These are phyloP conservation scores for Pseudopyricularia cyperi DNA, from an alignment of 2,329 filamentous ascomycete species.

Conservation along the genomic window DNA sequence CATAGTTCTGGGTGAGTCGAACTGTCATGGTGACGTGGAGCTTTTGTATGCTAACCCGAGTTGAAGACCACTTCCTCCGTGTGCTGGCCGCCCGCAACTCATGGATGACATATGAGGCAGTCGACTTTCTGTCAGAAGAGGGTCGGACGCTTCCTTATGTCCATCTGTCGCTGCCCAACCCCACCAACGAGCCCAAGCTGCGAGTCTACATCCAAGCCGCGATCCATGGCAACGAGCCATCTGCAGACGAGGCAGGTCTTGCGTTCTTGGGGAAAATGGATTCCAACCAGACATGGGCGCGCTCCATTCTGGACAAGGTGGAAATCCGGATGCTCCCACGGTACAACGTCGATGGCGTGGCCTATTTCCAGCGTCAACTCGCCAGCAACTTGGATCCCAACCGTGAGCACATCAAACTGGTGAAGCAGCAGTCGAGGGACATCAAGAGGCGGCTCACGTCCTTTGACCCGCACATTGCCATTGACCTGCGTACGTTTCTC, in stretches of 20 bases:
- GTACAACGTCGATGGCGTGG: constrained; percentile 1
- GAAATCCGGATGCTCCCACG: background rate
- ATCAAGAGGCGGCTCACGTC: background rate
- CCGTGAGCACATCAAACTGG: constrained; percentile 1
- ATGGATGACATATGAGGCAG: background rate
- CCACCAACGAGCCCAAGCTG: background rate
- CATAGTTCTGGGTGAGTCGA: background rate
- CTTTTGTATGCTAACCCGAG: background rate
- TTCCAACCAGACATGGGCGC: background rate
- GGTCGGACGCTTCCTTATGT: background rate
- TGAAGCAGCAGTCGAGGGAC: background rate
- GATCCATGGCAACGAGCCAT: constrained; percentile 1
- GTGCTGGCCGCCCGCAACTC: background rate
- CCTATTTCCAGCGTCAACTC: background rate
- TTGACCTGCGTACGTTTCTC: background rate
- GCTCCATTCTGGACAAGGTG: background rate
- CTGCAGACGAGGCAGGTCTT: background rate
- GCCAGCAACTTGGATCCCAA: constrained; percentile 1
- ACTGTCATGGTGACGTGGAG: no score
- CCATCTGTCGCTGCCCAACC: background rate
- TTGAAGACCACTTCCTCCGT: background rate
- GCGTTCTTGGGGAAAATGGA: background rate
- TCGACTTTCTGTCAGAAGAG: background rate
- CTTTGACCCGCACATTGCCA: background rate
- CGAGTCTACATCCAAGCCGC: background rate